Evolutionary conservation across 345 rosid genomes (phyloP).

Genomic region (Linum tenue): DNA sequence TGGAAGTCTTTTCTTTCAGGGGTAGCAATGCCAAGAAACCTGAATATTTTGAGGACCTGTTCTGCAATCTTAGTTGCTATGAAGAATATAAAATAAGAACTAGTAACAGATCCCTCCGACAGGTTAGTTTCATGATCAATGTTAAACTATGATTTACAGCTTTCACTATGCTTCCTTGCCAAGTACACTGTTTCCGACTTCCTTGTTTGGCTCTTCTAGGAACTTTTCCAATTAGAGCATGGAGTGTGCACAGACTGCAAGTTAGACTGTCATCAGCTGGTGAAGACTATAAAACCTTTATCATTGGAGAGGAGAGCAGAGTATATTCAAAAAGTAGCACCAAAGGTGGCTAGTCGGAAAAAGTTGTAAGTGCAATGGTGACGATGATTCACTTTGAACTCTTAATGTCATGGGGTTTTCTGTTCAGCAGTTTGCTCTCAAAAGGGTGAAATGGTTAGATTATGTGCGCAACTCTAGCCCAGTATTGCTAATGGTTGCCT

Average conservation of each 20-base stretch:
- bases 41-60: constrained; percentile 91
- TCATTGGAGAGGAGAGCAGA: constrained; percentile 48
- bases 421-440: too few species aligned
- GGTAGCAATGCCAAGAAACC: constrained; percentile 63
- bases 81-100: constrained; percentile 88
- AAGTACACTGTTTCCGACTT: not conserved
- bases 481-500: not conserved
- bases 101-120: constrained; percentile 61
- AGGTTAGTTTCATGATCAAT: constrained; percentile 35
- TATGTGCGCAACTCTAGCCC: not conserved
- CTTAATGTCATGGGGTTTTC: too few species aligned
- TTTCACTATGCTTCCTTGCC: not conserved
- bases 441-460: not conserved
- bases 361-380: constrained; percentile 46
- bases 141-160: not conserved
- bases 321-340: constrained; percentile 54
- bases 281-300: constrained; percentile 56
- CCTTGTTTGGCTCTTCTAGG: constrained; percentile 37
- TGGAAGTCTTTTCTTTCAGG: constrained; percentile 28
- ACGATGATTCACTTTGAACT: not conserved
- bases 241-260: constrained; percentile 79
- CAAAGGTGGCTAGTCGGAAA: constrained; percentile 49
- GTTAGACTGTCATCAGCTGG: constrained; percentile 81
- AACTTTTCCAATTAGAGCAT: constrained; percentile 75
- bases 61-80: constrained; percentile 70